Evolutionary conservation across 1,284 basidiomycete genomes (phyloP).

Genomic region (Lentinula novae-zelandiae): DNA sequence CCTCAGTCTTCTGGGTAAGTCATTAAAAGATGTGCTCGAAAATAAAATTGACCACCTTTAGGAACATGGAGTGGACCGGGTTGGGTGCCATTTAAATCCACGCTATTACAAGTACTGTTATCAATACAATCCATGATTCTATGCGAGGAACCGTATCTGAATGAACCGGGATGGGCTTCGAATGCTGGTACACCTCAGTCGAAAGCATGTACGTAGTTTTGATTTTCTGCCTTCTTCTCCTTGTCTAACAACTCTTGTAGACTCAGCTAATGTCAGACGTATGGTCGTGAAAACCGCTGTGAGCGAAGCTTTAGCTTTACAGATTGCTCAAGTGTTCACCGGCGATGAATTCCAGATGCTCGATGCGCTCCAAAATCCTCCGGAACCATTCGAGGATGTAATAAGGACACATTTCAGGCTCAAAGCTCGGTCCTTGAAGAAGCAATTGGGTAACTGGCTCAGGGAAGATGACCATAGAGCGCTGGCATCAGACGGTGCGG

Average conservation of each 20-base stretch:
- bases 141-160: conserved; percentile 84
- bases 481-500: conserved; percentile 53
- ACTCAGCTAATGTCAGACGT: conserved; percentile 81
- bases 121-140: conserved; percentile 95
- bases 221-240: neutral
- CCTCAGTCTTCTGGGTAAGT: neutral
- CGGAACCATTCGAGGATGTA: conserved; percentile 78
- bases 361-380: conserved; percentile 77
- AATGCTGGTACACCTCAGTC: conserved; percentile 70
- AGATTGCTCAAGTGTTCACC: conserved; percentile 1
- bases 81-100: conserved; percentile 84
- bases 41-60: conserved; percentile 59
- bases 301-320: conserved; percentile 21
- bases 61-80: conserved; percentile 88
- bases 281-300: conserved; percentile 89
- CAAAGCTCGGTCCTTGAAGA: conserved; percentile 65
- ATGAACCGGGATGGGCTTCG: conserved; percentile 85
- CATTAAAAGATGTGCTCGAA: neutral
- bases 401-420: conserved; percentile 88
- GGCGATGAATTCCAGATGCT: conserved; percentile 57
- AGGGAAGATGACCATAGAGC: conserved; percentile 63
- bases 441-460: conserved; percentile 81
- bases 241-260: conserved; percentile 32
- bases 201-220: conserved; percentile 54
- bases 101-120: conserved; percentile 62